Conservation (phyloP, 1,284 basidiomycete genomes). For the Apiotrichum siamense region DNA sequence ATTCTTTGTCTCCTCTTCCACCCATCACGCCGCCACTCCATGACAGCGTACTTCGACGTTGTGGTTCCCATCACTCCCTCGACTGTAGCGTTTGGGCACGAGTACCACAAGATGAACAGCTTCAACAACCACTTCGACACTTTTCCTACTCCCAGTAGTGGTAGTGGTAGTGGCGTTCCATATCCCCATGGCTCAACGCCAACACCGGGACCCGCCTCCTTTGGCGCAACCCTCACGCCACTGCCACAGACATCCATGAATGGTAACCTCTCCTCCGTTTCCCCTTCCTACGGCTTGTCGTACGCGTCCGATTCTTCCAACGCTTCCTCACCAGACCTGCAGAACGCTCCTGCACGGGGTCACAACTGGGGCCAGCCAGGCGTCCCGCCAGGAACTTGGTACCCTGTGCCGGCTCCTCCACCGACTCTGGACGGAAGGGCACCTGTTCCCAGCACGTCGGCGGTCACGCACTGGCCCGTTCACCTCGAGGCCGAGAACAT, state of each 20-base stretch:
- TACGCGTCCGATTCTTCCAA: neutral
- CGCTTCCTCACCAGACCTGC: neutral
- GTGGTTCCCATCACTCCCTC: neutral
- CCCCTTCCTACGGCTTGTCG: neutral
- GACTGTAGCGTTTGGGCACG: neutral
- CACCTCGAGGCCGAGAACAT: neutral
- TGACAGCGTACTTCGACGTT: neutral
- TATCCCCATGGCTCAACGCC: too few relatives aligned
- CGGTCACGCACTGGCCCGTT: neutral
- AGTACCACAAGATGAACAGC: neutral
- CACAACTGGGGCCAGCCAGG: neutral
- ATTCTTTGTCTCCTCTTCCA: too few relatives aligned
- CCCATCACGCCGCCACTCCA: neutral
- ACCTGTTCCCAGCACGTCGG: neutral
- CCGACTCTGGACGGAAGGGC: neutral
- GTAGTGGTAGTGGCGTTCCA: too few relatives aligned
- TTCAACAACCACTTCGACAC: neutral
- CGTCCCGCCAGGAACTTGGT: neutral
- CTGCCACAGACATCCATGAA: neutral
- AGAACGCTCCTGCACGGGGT: neutral
- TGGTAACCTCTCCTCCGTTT: neutral
- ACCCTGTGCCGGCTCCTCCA: neutral
- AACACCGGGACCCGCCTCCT: neutral
- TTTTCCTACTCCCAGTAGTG: too few relatives aligned
- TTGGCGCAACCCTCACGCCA: neutral